These are phyloP conservation scores for Dillenia suffruticosa DNA, from an alignment of 164 flowering plant genomes.

Conservation along the genomic window DNA sequence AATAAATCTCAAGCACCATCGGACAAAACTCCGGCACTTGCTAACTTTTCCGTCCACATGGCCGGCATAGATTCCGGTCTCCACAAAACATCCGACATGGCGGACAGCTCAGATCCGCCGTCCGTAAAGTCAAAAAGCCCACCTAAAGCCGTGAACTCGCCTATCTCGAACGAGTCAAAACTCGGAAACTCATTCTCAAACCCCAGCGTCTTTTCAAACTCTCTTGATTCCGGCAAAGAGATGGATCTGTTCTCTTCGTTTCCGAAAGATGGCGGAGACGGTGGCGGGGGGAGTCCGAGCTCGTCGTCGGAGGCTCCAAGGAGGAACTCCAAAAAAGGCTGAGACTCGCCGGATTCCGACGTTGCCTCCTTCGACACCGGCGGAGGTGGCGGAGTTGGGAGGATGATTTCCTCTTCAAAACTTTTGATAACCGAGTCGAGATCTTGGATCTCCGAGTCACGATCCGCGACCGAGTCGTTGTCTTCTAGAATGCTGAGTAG, in stretches of 20 bases:
- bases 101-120: constrained; percentile 2
- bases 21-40: too few relatives aligned
- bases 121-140: constrained; percentile 35
- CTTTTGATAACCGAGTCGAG: constrained; percentile 43
- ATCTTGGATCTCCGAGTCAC: constrained; percentile 17
- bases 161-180: constrained; percentile 24
- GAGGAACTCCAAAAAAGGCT: constrained; percentile 40
- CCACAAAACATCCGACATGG: constrained; percentile 16
- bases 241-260: constrained; percentile 5
- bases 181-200: constrained; percentile 23
- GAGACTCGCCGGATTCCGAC: constrained; percentile 23
- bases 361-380: neutral
- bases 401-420: constrained; percentile 40
- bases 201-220: constrained; percentile 11
- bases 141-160: constrained; percentile 23
- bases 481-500: too few relatives aligned
- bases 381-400: constrained; percentile 6
- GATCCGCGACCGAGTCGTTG: neutral
- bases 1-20: too few relatives aligned
- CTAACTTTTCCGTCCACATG: neutral
- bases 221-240: constrained; percentile 9
- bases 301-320: constrained; percentile 56
- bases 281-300: constrained; percentile 45
- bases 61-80: constrained; percentile 29
- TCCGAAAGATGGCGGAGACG: constrained; percentile 1